These are phyloP conservation scores for Boletus sp. DNA, from an alignment of 768 basidiomycete species.

Conservation along the genomic window DNA sequence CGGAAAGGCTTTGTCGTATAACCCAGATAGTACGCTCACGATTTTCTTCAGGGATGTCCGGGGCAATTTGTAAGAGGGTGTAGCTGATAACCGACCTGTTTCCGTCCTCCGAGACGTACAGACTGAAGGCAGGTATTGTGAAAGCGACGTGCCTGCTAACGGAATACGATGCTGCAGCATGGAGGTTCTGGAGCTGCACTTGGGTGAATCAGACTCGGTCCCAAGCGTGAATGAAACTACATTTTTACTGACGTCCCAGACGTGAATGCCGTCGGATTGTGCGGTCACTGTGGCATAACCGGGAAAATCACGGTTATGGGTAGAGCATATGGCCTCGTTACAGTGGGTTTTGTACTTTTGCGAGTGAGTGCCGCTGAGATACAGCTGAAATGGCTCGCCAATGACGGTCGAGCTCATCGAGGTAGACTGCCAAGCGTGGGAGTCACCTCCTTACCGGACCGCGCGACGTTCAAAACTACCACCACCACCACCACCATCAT, in stretches of 20 bases:
- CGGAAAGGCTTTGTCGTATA: constrained; percentile 56
- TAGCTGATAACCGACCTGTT: constrained; percentile 50
- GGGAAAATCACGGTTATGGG: constrained; percentile 34
- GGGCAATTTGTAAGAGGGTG: constrained; percentile 47
- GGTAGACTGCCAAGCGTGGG: constrained; percentile 19
- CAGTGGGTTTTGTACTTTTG: constrained; percentile 5
- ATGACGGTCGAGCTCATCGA: constrained; percentile 26
- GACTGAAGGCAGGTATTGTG: constrained; percentile 55
- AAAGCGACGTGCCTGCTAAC: constrained; percentile 66
- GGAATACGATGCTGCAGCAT: constrained; percentile 67
- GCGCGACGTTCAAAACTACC: neutral
- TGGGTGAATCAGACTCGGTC: constrained; percentile 6
- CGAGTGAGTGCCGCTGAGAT: constrained; percentile 21
- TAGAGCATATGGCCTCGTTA: constrained; percentile 19
- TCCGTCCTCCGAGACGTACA: constrained; percentile 33
- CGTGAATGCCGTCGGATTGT: constrained; percentile 73
- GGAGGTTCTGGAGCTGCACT: constrained; percentile 58
- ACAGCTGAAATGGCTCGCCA: constrained; percentile 32
- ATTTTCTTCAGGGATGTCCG: constrained; percentile 42
- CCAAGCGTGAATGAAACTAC: neutral
- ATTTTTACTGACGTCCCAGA: constrained; percentile 58
- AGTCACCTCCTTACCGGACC: constrained; percentile 3
- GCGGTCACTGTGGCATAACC: constrained; percentile 65
- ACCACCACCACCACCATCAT: neutral
- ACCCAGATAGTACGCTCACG: constrained; percentile 55